Percentiles rank a stretch among this genome's conserved stretches.
Conservation (phyloP, 2,329 filamentous ascomycete species). For the Colletotrichum sp. region DNA sequence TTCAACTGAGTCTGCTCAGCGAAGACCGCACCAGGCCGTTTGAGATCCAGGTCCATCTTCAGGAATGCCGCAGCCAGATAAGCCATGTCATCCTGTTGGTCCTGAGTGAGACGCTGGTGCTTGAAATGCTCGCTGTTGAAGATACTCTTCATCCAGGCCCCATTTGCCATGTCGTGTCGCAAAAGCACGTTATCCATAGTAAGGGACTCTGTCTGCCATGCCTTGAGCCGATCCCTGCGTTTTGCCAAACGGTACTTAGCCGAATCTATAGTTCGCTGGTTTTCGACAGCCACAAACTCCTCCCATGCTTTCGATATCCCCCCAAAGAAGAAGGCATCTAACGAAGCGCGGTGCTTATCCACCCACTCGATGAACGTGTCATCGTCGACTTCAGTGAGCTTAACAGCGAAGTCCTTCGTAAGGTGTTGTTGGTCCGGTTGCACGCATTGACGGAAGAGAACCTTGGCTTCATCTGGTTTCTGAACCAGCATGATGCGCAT, state of each 20-base stretch:
- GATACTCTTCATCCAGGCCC: conserved; percentile 94
- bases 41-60: conserved; percentile 79
- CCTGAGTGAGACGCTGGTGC: conserved; percentile 86
- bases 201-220: conserved; percentile 76
- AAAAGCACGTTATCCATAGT: conserved; percentile 74
- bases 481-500: conserved; percentile 94
- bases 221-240: conserved; percentile 80
- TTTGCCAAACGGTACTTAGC: conserved; percentile 73
- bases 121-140: conserved; percentile 92
- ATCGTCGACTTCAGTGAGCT: conserved; percentile 86
- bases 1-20: conserved; percentile 68
- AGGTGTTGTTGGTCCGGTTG: conserved; percentile 74
- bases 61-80: conserved; percentile 79
- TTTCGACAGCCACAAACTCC: conserved; percentile 83
- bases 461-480: conserved; percentile 81
- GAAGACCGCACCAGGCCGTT: conserved; percentile 81
- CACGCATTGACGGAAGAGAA: conserved; percentile 75
- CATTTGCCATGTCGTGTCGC: conserved; percentile 86
- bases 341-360: conserved; percentile 76
- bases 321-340: conserved; percentile 84
- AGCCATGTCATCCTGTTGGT: conserved; percentile 87
- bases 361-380: conserved; percentile 89
- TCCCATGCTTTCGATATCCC: conserved; percentile 86
- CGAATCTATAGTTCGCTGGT: conserved; percentile 78
- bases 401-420: conserved; percentile 79